Evolutionary conservation across 1,284 basidiomycete genomes (phyloP).

Genomic region (Cutaneotrichosporon dermatis): DNA sequence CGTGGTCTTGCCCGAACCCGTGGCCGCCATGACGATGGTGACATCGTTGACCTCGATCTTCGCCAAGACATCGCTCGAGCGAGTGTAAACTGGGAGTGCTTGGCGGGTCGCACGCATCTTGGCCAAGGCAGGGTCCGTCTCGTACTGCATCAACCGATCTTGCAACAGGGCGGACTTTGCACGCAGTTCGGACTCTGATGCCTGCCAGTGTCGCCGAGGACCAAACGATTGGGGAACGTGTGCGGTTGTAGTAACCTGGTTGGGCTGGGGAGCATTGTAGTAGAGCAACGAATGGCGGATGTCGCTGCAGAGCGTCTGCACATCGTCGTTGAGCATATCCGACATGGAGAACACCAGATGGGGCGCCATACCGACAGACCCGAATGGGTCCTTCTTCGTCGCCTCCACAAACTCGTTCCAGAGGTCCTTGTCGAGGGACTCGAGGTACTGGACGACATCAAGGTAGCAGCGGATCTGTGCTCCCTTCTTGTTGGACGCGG

Average conservation of each 20-base stretch:
- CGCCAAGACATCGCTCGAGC: constrained; percentile 61
- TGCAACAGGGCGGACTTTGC: constrained; percentile 62
- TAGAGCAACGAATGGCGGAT: constrained; percentile 58
- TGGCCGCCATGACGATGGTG: constrained; percentile 89
- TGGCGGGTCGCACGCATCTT: constrained; percentile 65
- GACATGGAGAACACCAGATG: constrained; percentile 69
- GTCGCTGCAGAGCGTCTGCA: constrained; percentile 67
- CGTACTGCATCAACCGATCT: constrained; percentile 60
- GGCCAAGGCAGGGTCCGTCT: constrained; percentile 60
- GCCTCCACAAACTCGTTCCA: constrained; percentile 65
- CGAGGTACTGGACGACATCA: constrained; percentile 81
- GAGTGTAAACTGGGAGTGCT: constrained; percentile 68
- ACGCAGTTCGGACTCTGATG: constrained; percentile 38
- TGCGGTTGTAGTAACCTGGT: constrained; percentile 20
- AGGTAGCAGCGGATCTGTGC: constrained; percentile 74
- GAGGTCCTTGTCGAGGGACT: constrained; percentile 70
- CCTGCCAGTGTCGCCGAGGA: constrained; percentile 20
- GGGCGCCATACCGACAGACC: constrained; percentile 59
- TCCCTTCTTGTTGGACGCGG: constrained; percentile 66
- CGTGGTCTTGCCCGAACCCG: constrained; percentile 93
- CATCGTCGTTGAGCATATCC: constrained; percentile 64
- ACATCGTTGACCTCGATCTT: constrained; percentile 78
- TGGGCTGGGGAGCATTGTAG: constrained; percentile 44
- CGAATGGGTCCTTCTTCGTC: constrained; percentile 36
- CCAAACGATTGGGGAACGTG: neutral